Conservation (phyloP, 176 grass and related monocot species). For the Aegilops longissima region DNA sequence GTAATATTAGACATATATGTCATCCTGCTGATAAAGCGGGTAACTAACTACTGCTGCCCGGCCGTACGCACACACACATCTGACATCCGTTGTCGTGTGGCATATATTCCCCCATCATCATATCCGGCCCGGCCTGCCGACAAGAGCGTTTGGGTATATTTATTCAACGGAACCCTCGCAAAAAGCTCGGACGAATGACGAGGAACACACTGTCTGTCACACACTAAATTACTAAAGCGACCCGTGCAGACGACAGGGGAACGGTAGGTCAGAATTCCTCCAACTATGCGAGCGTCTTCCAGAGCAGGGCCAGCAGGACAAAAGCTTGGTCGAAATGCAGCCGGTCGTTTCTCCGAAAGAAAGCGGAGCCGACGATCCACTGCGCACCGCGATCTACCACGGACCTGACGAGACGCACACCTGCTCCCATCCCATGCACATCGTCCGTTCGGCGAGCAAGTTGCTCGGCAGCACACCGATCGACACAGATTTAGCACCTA, state of each 20-base stretch:
- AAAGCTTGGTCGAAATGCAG: background rate
- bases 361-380: background rate
- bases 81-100: background rate
- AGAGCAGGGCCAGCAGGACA: conserved; percentile 34
- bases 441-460: conserved; percentile 1
- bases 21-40: conserved; percentile 26
- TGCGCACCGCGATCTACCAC: background rate
- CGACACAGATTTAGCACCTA: background rate
- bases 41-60: background rate
- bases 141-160: conserved; percentile 37
- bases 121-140: conserved; percentile 34
- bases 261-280: conserved; percentile 40
- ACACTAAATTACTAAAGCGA: conserved; percentile 20
- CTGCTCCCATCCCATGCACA: background rate
- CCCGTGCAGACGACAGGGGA: background rate
- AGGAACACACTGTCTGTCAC: conserved; percentile 35
- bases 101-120: conserved; percentile 23
- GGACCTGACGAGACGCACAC: background rate
- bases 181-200: conserved; percentile 32
- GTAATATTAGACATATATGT: background rate
- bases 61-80: background rate
- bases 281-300: conserved; percentile 48
- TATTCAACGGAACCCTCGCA: conserved; percentile 32
- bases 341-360: background rate
- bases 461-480: background rate